These are phyloP conservation scores for Nannochloropsis granulata DNA, from an alignment of 108 stramenopile species.

Conservation along the genomic window DNA sequence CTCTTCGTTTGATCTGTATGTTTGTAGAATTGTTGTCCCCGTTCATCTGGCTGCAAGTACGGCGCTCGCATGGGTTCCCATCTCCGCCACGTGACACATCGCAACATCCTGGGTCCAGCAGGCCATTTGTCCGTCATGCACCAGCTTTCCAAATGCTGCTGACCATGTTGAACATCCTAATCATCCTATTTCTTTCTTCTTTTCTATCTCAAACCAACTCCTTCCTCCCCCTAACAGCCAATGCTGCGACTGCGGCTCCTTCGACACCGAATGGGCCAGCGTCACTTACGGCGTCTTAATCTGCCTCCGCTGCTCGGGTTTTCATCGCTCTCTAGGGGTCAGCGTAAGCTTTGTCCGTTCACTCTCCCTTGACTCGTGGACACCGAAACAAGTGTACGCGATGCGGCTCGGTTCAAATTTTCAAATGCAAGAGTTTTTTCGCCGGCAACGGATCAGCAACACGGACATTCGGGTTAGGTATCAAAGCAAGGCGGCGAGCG, in stretches of 20 bases:
- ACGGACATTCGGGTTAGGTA: not conserved
- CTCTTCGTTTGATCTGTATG: no score
- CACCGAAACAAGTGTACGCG: not conserved
- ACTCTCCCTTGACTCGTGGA: constrained; percentile 86
- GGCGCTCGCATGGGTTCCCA: no score
- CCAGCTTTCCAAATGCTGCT: no score
- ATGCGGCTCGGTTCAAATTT: not conserved
- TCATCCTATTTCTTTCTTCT: no score
- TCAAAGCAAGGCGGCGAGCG: not conserved
- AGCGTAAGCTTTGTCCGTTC: constrained; percentile 80
- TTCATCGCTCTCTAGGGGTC: constrained; percentile 72
- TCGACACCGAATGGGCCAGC: constrained; percentile 79
- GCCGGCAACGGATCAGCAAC: not conserved
- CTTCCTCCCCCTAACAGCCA: not conserved
- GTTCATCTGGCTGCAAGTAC: no score
- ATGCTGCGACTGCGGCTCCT: constrained; percentile 77
- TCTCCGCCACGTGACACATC: no score
- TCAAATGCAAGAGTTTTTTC: not conserved
- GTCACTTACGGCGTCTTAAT: constrained; percentile 78
- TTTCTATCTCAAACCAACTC: no score
- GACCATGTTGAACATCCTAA: no score
- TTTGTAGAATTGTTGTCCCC: no score
- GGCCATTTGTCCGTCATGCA: no score
- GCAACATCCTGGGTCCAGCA: no score
- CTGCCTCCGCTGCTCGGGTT: constrained; percentile 80